Conservation (phyloP, 2,329 filamentous ascomycete species). For the Sarocladium brachiariae region DNA sequence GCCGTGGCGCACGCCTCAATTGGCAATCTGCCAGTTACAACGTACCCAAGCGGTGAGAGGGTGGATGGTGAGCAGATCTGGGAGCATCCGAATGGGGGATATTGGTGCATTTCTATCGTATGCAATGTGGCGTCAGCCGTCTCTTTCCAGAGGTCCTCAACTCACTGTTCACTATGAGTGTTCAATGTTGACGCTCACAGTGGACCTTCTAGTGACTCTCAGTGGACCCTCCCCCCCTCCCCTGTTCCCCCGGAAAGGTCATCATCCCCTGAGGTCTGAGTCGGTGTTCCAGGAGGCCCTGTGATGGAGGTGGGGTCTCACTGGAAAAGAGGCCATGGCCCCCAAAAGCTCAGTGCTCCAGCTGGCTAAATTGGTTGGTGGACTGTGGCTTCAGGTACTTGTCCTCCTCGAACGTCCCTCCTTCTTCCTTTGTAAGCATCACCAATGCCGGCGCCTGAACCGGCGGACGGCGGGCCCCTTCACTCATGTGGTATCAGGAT, state of each 20-base stretch:
- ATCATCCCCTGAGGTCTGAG: constrained; percentile 1
- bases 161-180: no score
- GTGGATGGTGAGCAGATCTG: background rate
- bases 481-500: no score
- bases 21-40: background rate
- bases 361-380: no score
- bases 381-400: no score
- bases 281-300: background rate
- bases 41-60: constrained; percentile 2
- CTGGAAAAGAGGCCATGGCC: background rate
- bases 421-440: no score
- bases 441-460: no score
- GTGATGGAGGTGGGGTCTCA: background rate
- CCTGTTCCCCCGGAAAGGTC: background rate
- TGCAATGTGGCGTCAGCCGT: background rate
- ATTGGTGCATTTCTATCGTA: no score
- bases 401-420: no score
- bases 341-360: background rate
- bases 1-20: background rate
- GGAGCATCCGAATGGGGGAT: no score
- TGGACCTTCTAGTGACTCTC: no score
- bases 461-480: no score
- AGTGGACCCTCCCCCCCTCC: background rate
- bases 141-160: background rate
- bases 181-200: no score